Percentiles rank a stretch among this genome's conserved stretches.
These are phyloP conservation scores for Podila horticola DNA, from an alignment of 192 early-diverging fungal species.

Conservation along the genomic window DNA sequence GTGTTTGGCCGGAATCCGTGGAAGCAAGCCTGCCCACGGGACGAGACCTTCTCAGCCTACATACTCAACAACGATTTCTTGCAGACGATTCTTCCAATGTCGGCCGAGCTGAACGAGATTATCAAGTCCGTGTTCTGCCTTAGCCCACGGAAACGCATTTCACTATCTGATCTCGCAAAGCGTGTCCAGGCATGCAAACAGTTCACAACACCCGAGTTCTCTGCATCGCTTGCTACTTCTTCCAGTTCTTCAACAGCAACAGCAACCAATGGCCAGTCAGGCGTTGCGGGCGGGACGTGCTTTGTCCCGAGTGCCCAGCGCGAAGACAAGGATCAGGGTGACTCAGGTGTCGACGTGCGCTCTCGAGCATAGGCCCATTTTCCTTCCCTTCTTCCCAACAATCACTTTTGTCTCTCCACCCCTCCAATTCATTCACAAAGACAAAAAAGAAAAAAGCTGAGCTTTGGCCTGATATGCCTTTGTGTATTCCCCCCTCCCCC, in stretches of 20 bases:
- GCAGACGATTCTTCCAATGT: constrained; percentile 67
- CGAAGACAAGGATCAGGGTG: constrained; percentile 25
- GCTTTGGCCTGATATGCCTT: too few species aligned
- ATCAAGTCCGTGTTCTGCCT: constrained; percentile 57
- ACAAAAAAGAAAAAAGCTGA: too few species aligned
- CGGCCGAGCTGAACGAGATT: constrained; percentile 68
- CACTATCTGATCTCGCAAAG: constrained; percentile 48
- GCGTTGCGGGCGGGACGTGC: background rate
- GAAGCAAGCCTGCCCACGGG: constrained; percentile 73
- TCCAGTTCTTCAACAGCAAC: background rate
- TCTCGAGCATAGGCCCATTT: constrained; percentile 20
- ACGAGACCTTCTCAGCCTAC: constrained; percentile 68
- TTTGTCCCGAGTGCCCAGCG: background rate
- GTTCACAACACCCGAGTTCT: constrained; percentile 56
- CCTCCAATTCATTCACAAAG: too few species aligned
- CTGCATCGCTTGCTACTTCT: background rate
- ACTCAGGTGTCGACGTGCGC: constrained; percentile 39
- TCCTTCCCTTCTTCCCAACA: background rate
- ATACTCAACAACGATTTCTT: constrained; percentile 67
- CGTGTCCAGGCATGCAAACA: constrained; percentile 54
- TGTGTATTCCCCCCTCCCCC: too few species aligned
- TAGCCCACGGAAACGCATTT: constrained; percentile 56
- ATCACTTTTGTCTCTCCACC: too few species aligned
- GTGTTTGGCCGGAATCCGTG: constrained; percentile 84
- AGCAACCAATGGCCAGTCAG: background rate